Evolutionary conservation across 1,139 yeast genomes (phyloP), one percentile per base, ranked within the genome.

Genomic region (Candida neerlandica): DNA sequence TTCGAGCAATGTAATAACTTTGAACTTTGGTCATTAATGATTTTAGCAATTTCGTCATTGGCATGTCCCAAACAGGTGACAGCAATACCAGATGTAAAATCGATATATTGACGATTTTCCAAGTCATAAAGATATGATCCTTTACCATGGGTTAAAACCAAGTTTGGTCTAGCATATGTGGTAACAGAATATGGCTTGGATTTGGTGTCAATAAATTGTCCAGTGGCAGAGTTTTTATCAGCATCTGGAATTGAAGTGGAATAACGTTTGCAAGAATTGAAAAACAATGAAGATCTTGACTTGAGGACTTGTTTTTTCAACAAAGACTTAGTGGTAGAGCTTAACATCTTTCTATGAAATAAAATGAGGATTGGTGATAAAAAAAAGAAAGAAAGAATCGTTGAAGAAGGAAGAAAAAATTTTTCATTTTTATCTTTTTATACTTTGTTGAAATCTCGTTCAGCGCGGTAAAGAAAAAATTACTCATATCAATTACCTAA

Each of bases 61-160:
- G 91, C 75, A 66, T 94, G 99, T 2, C 99, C 99, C 55, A 94
- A 74, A 1, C 89, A 85, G n/a, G 97, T 92, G 14, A 94, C 99
- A 1, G 99, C 98, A 58, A 94, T 91, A 46, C 99, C 99, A 1
- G 97, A 91, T 2, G 92, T 85, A 69, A 94, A 92, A 65, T 94
- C 99, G 48, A 94, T 78, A 64, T 87, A 94, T 62, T 86, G 79
- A 46, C 86, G 75, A 61, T 88, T 80, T 61, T 88, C 92, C 48
- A 87, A 70, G 63, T 94, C 99, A 75, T 85, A 89, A 51, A 90
- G 67, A 52, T 77, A 71, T 12, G 90, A 79, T 4, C 96, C 96
- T 60, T 85, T 72, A 15, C 96, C 97, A 50, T 81, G 85, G 34
- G 84, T 79, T 53, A 85, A 73, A 10, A 85, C 87, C 49, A 89